Percentiles rank a stretch among this genome's conserved stretches.
phyloP scores from a whole-genome alignment of 352 stramenopile genomes.

The Phytophthora meadii region DNA sequence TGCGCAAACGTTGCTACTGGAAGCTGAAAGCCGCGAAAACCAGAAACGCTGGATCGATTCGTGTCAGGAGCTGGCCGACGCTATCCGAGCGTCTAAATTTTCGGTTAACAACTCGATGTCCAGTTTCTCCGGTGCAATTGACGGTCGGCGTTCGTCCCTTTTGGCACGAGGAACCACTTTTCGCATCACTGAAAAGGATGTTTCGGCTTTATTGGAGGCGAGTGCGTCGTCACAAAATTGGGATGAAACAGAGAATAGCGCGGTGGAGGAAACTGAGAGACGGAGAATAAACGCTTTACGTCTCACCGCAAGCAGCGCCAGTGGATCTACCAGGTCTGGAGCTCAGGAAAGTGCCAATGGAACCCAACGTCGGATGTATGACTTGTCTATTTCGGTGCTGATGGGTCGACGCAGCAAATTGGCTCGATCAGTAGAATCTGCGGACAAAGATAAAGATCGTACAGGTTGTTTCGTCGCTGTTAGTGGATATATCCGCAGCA shows the following conservation, averaged over 20 bases:
- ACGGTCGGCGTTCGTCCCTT: conserved; percentile 29
- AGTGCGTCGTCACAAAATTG: conserved; percentile 30
- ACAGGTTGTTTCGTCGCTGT: conserved; percentile 62
- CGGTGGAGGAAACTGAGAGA: conserved; percentile 27
- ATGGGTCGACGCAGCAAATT: conserved; percentile 63
- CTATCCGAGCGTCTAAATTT: conserved; percentile 71
- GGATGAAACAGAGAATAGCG: conserved; percentile 32
- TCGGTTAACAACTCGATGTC: conserved; percentile 48
- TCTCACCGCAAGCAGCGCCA: conserved; percentile 30
- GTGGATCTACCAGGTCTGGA: conserved; percentile 23
- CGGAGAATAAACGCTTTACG: conserved; percentile 6
- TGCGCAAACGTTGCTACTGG: conserved; percentile 60
- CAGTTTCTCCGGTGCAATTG: conserved; percentile 21
- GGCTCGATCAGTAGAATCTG: conserved; percentile 38
- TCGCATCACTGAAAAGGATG: conserved; percentile 19
- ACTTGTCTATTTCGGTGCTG: conserved; percentile 67
- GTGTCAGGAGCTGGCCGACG: conserved; percentile 70
- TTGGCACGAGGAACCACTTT: conserved; percentile 12
- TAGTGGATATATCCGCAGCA: conserved; percentile 50
- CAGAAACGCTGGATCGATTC: conserved; percentile 77
- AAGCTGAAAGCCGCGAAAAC: conserved; percentile 70
- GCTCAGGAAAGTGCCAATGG: conserved; percentile 13
- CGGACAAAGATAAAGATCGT: conserved; percentile 63
- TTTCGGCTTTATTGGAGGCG: conserved; percentile 19
- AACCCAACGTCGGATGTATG: conserved; percentile 30